Base-by-base conservation (phyloP, 2,329 filamentous ascomycete genomes). In the Trichoderma simmonsii region DNA sequence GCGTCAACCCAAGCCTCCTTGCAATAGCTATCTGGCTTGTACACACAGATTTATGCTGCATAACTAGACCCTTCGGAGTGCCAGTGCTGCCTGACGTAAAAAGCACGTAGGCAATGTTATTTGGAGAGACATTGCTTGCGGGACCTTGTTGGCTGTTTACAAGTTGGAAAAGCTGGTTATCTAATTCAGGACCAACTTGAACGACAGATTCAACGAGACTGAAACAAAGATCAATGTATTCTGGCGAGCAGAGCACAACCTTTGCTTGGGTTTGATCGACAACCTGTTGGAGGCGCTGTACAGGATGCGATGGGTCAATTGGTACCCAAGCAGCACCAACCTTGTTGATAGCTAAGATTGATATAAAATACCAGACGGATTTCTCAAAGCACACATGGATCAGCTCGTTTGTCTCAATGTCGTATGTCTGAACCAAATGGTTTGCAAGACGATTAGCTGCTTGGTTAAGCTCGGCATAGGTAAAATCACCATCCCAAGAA, bases 1-100 rank as follows among this genome's bases (percentile, higher is more conserved):
- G 28, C 7, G 34, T 51, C 1, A 60, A 12, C 5, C 9, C 3
- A n/a, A 71, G 70, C 28, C 62, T 36, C 28, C 26, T 71, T 4
- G 24, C 34, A 7, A 71, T 68, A 0, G 63, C 21, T 3, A 4
- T 68, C 43, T 68, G 70, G 24, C 65, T 72, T 21, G 62, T 71
- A 62, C 63, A 66, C 7, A 72, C 57, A 24, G 72, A 36, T 4
- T 48, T n/a, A 51, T 76, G 75, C 11, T 72, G 59, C 54, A 75
- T 72, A 1, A 75, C 71, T 3, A 76, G 60, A 9, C 73, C 85
- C 78, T 86, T 87, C 2, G 86, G 86, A 21, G 79, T 78, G 8
- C 86, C 86, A 1, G 86, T 87, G 28, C 83, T 86, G 18, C 86
- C 86, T 8, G 85, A 86, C 26, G 86, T 87, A 74, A 86, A 87